Percentiles rank a stretch among this genome's conserved stretches.
Evolutionary conservation across 1,284 basidiomycete genomes (phyloP).

Genomic region (Ceratobasidium papillatum): DNA sequence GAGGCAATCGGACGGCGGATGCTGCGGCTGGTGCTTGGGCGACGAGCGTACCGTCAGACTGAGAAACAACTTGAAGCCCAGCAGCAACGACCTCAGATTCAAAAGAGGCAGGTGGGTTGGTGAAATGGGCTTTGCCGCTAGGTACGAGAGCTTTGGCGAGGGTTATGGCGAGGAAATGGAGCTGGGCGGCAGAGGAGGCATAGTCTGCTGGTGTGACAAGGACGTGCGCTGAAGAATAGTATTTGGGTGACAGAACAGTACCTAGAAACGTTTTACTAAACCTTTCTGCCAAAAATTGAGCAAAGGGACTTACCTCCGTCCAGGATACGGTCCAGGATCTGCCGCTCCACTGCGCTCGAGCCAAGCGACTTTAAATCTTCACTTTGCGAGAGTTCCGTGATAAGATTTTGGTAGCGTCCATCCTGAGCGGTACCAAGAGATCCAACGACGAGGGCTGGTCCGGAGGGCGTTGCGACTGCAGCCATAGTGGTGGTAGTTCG

Average conservation of each 20-base stretch:
- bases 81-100: conserved; percentile 52
- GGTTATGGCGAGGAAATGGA: conserved; percentile 66
- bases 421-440: conserved; percentile 76
- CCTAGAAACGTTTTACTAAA: conserved; percentile 56
- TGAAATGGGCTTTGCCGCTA: conserved; percentile 71
- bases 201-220: conserved; percentile 70
- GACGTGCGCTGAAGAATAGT: conserved; percentile 71
- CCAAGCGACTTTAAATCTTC: conserved; percentile 51
- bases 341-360: conserved; percentile 66
- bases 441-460: conserved; percentile 70
- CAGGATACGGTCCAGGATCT: conserved; percentile 77
- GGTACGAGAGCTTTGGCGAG: conserved; percentile 66
- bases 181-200: conserved; percentile 59
- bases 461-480: conserved; percentile 52
- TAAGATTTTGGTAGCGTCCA: conserved; percentile 74
- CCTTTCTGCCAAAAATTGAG: conserved; percentile 32
- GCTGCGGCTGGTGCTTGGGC: conserved; percentile 52
- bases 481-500: conserved; percentile 36
- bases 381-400: conserved; percentile 58
- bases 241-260: conserved; percentile 62
- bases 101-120: conserved; percentile 52
- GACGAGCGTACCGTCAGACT: conserved; percentile 20
- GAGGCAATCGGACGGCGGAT: conserved; percentile 45
- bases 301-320: conserved; percentile 67
- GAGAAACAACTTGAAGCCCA: conserved; percentile 57